Percentiles rank a stretch among this genome's conserved stretches.
phyloP scores from a whole-genome alignment of 2,329 filamentous ascomycete species.

The Colletotrichum cuscutae region DNA sequence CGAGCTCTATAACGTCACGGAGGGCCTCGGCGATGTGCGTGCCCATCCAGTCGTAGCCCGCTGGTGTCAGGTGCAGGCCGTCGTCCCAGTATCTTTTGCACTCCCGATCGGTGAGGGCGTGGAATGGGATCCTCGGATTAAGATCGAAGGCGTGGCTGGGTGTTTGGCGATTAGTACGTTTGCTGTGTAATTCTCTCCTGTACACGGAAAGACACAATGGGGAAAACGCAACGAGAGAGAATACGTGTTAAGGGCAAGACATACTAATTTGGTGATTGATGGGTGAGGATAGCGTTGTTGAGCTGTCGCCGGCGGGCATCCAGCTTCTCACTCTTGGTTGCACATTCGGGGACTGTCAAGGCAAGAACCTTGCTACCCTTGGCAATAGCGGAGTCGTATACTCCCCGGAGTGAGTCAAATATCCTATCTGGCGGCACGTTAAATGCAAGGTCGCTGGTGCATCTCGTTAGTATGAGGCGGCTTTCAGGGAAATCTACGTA shows the following conservation, averaged over 20 bases:
- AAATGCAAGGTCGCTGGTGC: slow-evolving; percentile 60
- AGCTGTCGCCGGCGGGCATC: slow-evolving; percentile 53
- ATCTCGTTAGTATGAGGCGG: not conserved
- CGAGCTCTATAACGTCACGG: slow-evolving; percentile 50
- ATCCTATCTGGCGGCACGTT: slow-evolving; percentile 52
- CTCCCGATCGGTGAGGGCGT: slow-evolving; percentile 56
- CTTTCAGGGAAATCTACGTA: not conserved
- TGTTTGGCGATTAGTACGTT: not conserved
- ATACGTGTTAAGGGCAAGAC: slow-evolving; percentile 39
- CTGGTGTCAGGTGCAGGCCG: slow-evolving; percentile 65
- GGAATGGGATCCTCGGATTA: slow-evolving; percentile 63
- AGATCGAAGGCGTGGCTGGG: slow-evolving; percentile 68
- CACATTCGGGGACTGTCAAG: slow-evolving; percentile 69
- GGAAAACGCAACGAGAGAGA: not conserved
- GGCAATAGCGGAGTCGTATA: slow-evolving; percentile 61
- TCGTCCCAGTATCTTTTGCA: slow-evolving; percentile 68
- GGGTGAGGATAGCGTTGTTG: slow-evolving; percentile 63
- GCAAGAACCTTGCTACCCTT: slow-evolving; percentile 67
- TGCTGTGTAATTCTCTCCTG: no score
- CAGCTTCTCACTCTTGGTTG: slow-evolving; percentile 41
- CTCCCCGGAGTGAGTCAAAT: slow-evolving; percentile 57
- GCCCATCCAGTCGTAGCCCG: slow-evolving; percentile 73
- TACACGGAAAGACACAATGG: not conserved
- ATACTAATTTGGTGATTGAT: slow-evolving; percentile 63
- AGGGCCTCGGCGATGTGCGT: slow-evolving; percentile 64